Evolutionary conservation across 441 rosid genomes (phyloP).

Genomic region (Kokia cookei): DNA sequence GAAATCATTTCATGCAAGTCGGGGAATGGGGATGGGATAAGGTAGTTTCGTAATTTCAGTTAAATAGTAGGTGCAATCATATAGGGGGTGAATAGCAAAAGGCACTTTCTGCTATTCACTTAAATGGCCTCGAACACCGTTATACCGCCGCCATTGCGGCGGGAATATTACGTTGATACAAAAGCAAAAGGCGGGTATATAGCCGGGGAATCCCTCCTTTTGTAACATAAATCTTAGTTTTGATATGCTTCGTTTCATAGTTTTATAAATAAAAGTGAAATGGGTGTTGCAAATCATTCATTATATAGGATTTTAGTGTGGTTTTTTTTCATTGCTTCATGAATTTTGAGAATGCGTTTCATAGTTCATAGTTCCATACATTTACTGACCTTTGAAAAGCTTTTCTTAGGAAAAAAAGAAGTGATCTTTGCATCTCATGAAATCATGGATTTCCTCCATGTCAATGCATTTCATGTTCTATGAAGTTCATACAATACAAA

Average conservation of each 20-base stretch:
- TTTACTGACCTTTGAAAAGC: neutral
- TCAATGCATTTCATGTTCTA: neutral
- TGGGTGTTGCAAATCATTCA: neutral
- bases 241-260: neutral
- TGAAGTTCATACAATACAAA: neutral
- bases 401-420: neutral
- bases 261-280: neutral
- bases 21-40: neutral
- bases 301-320: neutral
- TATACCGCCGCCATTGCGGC: constrained; percentile 81
- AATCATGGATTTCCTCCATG: neutral
- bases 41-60: constrained; percentile 32
- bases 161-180: constrained; percentile 15
- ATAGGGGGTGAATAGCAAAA: neutral
- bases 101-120: neutral
- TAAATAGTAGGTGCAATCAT: neutral
- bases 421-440: neutral
- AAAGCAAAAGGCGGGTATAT: constrained; percentile 21
- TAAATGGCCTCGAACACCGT: constrained; percentile 35
- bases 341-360: neutral
- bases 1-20: constrained; percentile 19
- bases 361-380: neutral
- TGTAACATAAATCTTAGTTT: neutral
- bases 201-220: neutral
- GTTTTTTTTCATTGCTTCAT: neutral